phyloP scores from a whole-genome alignment of 2,329 filamentous ascomycete genomes.

The Ceratocystis cubensis region DNA sequence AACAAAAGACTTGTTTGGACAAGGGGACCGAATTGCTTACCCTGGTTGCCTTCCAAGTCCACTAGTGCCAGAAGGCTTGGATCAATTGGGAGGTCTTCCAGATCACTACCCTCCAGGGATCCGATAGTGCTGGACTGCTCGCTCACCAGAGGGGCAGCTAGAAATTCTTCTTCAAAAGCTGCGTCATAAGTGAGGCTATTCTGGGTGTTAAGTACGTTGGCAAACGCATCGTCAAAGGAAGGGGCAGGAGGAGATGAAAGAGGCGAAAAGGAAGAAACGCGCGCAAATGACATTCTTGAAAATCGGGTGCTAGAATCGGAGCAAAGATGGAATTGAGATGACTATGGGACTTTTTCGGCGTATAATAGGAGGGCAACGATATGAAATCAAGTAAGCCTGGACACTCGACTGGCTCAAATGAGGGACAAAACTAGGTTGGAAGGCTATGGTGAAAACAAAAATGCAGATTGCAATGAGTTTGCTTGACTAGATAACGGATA shows the following conservation, averaged over 20 bases:
- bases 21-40: background rate
- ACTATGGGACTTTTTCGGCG: background rate
- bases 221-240: background rate
- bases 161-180: background rate
- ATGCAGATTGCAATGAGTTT: background rate
- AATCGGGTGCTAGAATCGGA: background rate
- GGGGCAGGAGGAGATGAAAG: background rate
- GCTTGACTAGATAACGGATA: background rate
- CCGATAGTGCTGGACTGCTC: background rate
- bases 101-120: background rate
- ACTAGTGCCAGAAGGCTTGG: background rate
- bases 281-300: slow-evolving; percentile 3
- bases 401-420: background rate
- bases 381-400: background rate
- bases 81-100: background rate
- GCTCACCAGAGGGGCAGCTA: background rate
- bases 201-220: background rate
- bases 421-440: background rate
- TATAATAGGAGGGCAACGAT: background rate
- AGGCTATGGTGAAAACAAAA: background rate
- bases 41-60: background rate
- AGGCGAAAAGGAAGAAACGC: background rate
- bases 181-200: background rate
- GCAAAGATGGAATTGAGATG: background rate
- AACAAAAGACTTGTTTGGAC: background rate